phyloP scores from a whole-genome alignment of 129 eudicot genomes.

The Glebionis coronaria region DNA sequence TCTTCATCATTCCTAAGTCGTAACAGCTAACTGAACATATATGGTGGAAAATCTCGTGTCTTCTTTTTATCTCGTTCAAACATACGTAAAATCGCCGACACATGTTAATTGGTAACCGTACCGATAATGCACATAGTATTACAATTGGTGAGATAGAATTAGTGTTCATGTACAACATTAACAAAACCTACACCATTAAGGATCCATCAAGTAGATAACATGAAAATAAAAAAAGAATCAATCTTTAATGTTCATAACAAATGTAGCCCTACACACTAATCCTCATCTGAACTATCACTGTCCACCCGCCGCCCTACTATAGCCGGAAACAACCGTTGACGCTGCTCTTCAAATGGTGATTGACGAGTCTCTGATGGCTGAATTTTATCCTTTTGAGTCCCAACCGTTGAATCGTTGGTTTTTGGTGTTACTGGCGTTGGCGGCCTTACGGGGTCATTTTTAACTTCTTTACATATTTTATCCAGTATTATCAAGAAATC shows the following conservation, averaged over 20 bases:
- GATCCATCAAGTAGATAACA: slow-evolving; percentile 18
- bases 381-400: slow-evolving; percentile 15
- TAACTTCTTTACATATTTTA: slow-evolving; percentile 76
- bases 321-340: slow-evolving; percentile 57
- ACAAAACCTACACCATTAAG: slow-evolving; percentile 27
- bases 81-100: neutral
- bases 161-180: slow-evolving; percentile 29
- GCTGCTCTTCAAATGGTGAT: slow-evolving; percentile 36
- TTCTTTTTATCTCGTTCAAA: slow-evolving; percentile 36
- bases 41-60: slow-evolving; percentile 27
- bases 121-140: slow-evolving; percentile 24
- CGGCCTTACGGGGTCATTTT: slow-evolving; percentile 33
- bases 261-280: slow-evolving; percentile 35
- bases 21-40: slow-evolving; percentile 40
- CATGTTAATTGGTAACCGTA: slow-evolving; percentile 9
- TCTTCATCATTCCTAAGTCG: slow-evolving; percentile 48
- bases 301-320: slow-evolving; percentile 60
- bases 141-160: slow-evolving; percentile 25
- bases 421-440: slow-evolving; percentile 21
- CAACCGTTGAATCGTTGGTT: slow-evolving; percentile 20
- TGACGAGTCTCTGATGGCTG: slow-evolving; percentile 25
- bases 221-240: slow-evolving; percentile 21
- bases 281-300: slow-evolving; percentile 85
- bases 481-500: slow-evolving; percentile 80
- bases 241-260: slow-evolving; percentile 10